Percentiles rank a stretch among this genome's conserved stretches.
Conservation (phyloP, 2,329 filamentous ascomycete genomes). For the Bipolaris oryzae region DNA sequence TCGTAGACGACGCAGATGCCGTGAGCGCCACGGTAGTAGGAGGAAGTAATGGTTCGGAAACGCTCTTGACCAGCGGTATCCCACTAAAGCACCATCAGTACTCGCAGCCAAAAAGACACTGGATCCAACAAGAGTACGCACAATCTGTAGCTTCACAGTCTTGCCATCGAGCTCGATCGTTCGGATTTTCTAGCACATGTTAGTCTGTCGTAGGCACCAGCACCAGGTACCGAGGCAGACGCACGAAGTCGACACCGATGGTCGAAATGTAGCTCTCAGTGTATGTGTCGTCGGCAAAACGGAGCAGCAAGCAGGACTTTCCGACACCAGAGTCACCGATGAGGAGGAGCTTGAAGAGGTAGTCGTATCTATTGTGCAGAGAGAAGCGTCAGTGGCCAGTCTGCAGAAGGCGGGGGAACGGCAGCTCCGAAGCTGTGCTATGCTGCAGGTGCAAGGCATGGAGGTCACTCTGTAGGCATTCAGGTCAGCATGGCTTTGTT, state of each 20-base stretch:
- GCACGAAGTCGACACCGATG: slow-evolving; percentile 91
- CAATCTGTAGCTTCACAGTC: slow-evolving; percentile 99
- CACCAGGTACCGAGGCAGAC: slow-evolving; percentile 42
- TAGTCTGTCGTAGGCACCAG: slow-evolving; percentile 30
- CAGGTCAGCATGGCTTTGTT: slow-evolving; percentile 33
- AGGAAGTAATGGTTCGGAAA: slow-evolving; percentile 99
- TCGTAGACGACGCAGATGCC: slow-evolving; percentile 99
- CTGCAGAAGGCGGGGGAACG: slow-evolving; percentile 5
- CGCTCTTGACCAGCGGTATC: slow-evolving; percentile 98
- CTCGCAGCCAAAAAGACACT: neutral
- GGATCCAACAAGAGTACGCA: slow-evolving; percentile 21
- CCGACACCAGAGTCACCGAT: slow-evolving; percentile 99
- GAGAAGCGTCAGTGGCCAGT: slow-evolving; percentile 28
- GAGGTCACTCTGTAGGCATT: slow-evolving; percentile 31
- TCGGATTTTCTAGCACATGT: slow-evolving; percentile 83
- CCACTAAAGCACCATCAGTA: slow-evolving; percentile 68
- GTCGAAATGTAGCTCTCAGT: slow-evolving; percentile 99
- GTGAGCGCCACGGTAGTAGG: slow-evolving; percentile 98
- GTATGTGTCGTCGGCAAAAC: slow-evolving; percentile 91
- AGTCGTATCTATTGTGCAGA: slow-evolving; percentile 82
- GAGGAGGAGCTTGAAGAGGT: slow-evolving; percentile 99
- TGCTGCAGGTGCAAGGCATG: slow-evolving; percentile 4
- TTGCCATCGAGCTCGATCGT: slow-evolving; percentile 99
- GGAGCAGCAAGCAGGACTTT: slow-evolving; percentile 98
- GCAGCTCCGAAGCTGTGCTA: slow-evolving; percentile 10